These are phyloP conservation scores for Gastrolobium bilobum DNA, from an alignment of 306 rosid genomes.

Conservation along the genomic window DNA sequence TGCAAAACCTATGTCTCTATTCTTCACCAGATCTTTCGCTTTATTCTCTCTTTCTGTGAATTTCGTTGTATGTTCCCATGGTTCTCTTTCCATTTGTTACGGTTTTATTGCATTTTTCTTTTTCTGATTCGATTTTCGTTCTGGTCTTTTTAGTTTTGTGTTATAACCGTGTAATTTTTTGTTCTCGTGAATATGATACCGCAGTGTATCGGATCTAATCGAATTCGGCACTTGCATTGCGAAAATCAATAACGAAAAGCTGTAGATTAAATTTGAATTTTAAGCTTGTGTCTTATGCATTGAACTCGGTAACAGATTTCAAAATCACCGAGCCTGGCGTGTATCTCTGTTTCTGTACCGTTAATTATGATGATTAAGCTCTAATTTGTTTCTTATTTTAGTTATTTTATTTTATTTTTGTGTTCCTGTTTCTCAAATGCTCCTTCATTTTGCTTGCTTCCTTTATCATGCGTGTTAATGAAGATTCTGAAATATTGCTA, in stretches of 20 bases:
- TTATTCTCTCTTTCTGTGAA: slow-evolving; percentile 21
- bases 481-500: slow-evolving; percentile 27
- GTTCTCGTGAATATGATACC: slow-evolving; percentile 20
- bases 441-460: background rate
- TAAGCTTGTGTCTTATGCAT: slow-evolving; percentile 27
- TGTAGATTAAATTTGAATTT: slow-evolving; percentile 19
- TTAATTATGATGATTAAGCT: slow-evolving; percentile 23
- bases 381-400: background rate
- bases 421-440: background rate
- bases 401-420: background rate
- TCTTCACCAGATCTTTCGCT: slow-evolving; percentile 51
- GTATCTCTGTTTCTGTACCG: background rate
- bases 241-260: background rate
- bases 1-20: slow-evolving; percentile 7
- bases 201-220: slow-evolving; percentile 43
- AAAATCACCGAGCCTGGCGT: slow-evolving; percentile 1
- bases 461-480: slow-evolving; percentile 31
- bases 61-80: background rate
- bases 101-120: background rate
- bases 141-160: background rate
- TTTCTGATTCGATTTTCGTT: background rate
- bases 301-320: slow-evolving; percentile 21
- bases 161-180: slow-evolving; percentile 1
- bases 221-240: slow-evolving; percentile 40
- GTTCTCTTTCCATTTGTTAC: background rate